A percentile compares a stretch with the other conserved stretches of the same genome.
phyloP scores from a whole-genome alignment of 2,329 filamentous ascomycete genomes.

The Penicillium thymicola region DNA sequence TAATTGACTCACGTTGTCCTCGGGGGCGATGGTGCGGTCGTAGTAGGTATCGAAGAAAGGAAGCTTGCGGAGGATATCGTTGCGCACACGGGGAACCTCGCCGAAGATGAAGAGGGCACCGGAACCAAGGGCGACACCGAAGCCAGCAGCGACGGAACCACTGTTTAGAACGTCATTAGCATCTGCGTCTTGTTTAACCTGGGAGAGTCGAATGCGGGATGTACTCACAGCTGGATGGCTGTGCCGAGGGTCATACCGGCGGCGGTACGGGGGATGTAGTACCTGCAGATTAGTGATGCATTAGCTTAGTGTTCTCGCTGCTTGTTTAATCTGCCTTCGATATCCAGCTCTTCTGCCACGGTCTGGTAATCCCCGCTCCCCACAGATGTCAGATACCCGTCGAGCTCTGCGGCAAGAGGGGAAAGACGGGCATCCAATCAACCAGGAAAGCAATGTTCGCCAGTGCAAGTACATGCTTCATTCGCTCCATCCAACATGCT shows the following conservation, averaged over 20 bases:
- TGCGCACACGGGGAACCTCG: conserved; percentile 60
- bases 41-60: conserved; percentile 58
- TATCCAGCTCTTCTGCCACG: not conserved
- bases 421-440: not conserved
- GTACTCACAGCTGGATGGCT: conserved; percentile 47
- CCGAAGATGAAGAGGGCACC: conserved; percentile 64
- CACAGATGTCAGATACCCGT: not conserved
- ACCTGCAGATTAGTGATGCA: conserved; percentile 36
- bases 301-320: conserved; percentile 5
- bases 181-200: conserved; percentile 1
- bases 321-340: not conserved
- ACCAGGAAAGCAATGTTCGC: not conserved
- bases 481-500: not conserved
- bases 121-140: conserved; percentile 57
- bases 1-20: conserved; percentile 55
- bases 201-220: not conserved
- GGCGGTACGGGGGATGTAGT: conserved; percentile 49
- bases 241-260: conserved; percentile 48
- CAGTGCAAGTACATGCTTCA: not conserved
- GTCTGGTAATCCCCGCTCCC: not conserved
- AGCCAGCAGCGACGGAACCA: conserved; percentile 50
- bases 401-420: not conserved
- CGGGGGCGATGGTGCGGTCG: conserved; percentile 56
- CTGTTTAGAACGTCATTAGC: conserved; percentile 29
- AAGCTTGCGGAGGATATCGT: conserved; percentile 60